phyloP scores from a whole-genome alignment of 345 rosid species.

The Rhizophora mangle region DNA sequence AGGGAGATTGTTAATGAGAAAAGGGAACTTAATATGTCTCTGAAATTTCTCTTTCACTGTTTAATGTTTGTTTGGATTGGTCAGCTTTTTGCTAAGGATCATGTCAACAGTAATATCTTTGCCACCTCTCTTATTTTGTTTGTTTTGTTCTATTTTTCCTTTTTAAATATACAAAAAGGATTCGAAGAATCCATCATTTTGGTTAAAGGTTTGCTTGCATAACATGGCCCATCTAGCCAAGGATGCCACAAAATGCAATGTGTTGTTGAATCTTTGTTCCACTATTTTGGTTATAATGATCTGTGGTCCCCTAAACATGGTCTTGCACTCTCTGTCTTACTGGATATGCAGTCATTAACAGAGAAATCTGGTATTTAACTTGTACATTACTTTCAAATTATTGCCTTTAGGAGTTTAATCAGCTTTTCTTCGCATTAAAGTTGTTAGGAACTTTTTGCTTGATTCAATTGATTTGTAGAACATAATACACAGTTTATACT shows the following conservation, averaged over 20 bases:
- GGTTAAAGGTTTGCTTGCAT: constrained; percentile 64
- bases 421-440: background rate
- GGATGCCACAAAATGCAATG: constrained; percentile 63
- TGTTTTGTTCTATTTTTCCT: background rate
- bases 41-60: constrained; percentile 38
- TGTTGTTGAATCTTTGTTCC: constrained; percentile 65
- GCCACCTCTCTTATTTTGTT: constrained; percentile 10
- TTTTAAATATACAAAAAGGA: constrained; percentile 40
- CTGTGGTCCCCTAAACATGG: constrained; percentile 60
- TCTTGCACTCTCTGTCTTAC: constrained; percentile 56
- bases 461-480: constrained; percentile 28
- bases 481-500: constrained; percentile 61
- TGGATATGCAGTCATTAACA: constrained; percentile 52
- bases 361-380: constrained; percentile 58
- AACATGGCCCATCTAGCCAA: constrained; percentile 66
- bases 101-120: constrained; percentile 5
- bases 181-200: constrained; percentile 49
- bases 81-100: constrained; percentile 10
- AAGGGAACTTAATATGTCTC: constrained; percentile 52
- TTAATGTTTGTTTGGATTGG: background rate
- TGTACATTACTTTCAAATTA: background rate
- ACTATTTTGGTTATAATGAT: constrained; percentile 56
- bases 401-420: constrained; percentile 6
- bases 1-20: constrained; percentile 55
- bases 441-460: background rate